A percentile compares a stretch with the other conserved stretches of the same genome.
Evolutionary conservation across 2,329 filamentous ascomycete species (phyloP).

Genomic region (Colletotrichum sp.): DNA sequence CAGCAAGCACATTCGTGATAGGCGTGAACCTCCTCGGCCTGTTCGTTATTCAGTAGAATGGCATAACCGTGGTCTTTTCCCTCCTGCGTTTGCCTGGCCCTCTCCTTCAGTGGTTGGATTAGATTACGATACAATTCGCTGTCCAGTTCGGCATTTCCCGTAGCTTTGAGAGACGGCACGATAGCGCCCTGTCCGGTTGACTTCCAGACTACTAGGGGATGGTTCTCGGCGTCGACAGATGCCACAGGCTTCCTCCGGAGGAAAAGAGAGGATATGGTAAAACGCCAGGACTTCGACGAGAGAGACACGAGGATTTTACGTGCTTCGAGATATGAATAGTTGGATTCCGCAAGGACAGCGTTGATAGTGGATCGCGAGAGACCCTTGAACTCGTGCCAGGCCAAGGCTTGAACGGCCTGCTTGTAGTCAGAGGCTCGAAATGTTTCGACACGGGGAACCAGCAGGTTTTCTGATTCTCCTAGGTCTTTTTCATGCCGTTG

Average conservation of each 20-base stretch:
- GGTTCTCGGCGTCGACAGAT: conserved; percentile 58
- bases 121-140: conserved; percentile 65
- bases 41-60: conserved; percentile 57
- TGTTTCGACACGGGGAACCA: conserved; percentile 62
- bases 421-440: conserved; percentile 74
- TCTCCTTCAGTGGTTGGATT: conserved; percentile 56
- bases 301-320: conserved; percentile 72
- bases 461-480: not conserved
- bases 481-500: conserved; percentile 33
- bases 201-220: conserved; percentile 68
- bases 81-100: conserved; percentile 47
- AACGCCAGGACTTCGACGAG: conserved; percentile 78
- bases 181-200: conserved; percentile 57
- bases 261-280: conserved; percentile 74
- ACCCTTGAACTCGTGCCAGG: conserved; percentile 78
- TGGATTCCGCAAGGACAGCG: conserved; percentile 80
- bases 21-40: conserved; percentile 62
- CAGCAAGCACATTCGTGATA: conserved; percentile 80
- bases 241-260: conserved; percentile 65
- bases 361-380: conserved; percentile 76
- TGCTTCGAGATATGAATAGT: conserved; percentile 78
- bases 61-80: conserved; percentile 59
- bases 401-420: conserved; percentile 68
- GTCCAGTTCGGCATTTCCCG: conserved; percentile 69
- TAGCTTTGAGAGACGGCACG: conserved; percentile 67